These are phyloP conservation scores for Psilocybe tampanensis DNA, from an alignment of 768 basidiomycete species.

Conservation along the genomic window DNA sequence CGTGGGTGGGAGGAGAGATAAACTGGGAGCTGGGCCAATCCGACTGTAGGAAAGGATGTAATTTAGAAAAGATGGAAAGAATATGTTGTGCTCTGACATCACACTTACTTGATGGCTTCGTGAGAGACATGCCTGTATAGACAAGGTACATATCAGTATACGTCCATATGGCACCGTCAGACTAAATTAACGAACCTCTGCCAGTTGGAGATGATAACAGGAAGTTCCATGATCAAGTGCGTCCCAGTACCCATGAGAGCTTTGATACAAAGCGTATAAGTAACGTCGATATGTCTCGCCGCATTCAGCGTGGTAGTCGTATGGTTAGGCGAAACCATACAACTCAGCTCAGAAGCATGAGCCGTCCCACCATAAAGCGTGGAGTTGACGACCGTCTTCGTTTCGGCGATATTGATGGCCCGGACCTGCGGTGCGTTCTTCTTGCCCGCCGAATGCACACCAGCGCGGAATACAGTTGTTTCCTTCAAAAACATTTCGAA, in stretches of 20 bases:
- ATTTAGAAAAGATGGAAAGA: not conserved
- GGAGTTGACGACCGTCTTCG: slow-evolving; percentile 71
- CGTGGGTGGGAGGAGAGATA: slow-evolving; percentile 40
- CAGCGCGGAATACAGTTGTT: slow-evolving; percentile 71
- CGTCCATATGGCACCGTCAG: slow-evolving; percentile 5
- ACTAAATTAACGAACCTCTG: slow-evolving; percentile 56
- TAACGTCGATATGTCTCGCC: slow-evolving; percentile 85
- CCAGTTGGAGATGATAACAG: slow-evolving; percentile 86
- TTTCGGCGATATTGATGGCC: slow-evolving; percentile 61
- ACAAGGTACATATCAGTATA: not conserved
- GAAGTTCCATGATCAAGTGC: slow-evolving; percentile 70
- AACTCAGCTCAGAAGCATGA: slow-evolving; percentile 73
- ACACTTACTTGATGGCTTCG: slow-evolving; percentile 60
- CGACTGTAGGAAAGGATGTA: no score
- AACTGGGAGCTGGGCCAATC: slow-evolving; percentile 47
- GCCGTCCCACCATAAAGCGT: slow-evolving; percentile 73
- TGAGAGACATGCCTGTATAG: slow-evolving; percentile 62
- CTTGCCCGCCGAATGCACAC: slow-evolving; percentile 55
- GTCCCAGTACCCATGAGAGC: slow-evolving; percentile 73
- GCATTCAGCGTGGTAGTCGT: slow-evolving; percentile 81
- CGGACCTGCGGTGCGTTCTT: slow-evolving; percentile 62
- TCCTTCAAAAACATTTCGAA: slow-evolving; percentile 85
- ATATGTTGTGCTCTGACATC: slow-evolving; percentile 24
- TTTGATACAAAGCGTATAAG: slow-evolving; percentile 75
- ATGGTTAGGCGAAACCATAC: slow-evolving; percentile 70